A percentile compares a stretch with the other conserved stretches of the same genome.
Conservation (phyloP, 805 yeast species). For the Saccharomyces paradoxus region DNA sequence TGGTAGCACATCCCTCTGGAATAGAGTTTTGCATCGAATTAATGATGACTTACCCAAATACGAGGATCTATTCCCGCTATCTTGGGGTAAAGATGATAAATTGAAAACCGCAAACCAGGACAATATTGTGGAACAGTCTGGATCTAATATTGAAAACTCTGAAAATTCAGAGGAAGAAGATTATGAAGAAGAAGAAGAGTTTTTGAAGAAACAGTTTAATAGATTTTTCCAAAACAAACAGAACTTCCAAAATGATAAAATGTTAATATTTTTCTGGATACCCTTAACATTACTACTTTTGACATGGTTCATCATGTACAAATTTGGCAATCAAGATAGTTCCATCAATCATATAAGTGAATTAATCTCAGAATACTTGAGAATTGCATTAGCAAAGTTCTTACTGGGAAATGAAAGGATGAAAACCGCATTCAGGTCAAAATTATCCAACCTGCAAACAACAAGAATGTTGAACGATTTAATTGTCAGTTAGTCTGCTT, state of each 20-base stretch:
- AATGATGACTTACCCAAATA: slow-evolving; percentile 56
- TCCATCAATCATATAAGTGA: slow-evolving; percentile 25
- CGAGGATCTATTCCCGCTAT: slow-evolving; percentile 61
- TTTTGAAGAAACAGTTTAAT: slow-evolving; percentile 31
- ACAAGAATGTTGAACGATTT: slow-evolving; percentile 13
- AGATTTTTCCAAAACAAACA: slow-evolving; percentile 37
- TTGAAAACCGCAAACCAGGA: background rate
- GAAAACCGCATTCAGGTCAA: slow-evolving; percentile 35
- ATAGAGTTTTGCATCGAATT: slow-evolving; percentile 31
- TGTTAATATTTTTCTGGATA: slow-evolving; percentile 86
- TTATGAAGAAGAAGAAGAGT: slow-evolving; percentile 27
- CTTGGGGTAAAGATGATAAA: background rate
- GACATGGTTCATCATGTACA: slow-evolving; percentile 36
- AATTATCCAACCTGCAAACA: slow-evolving; percentile 23
- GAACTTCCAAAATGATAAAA: slow-evolving; percentile 59
- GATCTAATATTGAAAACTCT: slow-evolving; percentile 13
- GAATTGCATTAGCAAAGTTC: slow-evolving; percentile 40
- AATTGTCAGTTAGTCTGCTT: slow-evolving; percentile 1
- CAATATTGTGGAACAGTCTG: background rate
- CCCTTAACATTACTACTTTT: slow-evolving; percentile 60
- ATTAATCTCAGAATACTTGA: slow-evolving; percentile 33
- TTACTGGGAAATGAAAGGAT: slow-evolving; percentile 47
- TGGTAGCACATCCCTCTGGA: slow-evolving; percentile 28
- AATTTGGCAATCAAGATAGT: slow-evolving; percentile 32
- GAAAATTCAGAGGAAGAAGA: slow-evolving; percentile 18